A percentile compares a stretch with the other conserved stretches of the same genome.
Conservation (phyloP, 805 yeast genomes). For the Candida argentea region DNA sequence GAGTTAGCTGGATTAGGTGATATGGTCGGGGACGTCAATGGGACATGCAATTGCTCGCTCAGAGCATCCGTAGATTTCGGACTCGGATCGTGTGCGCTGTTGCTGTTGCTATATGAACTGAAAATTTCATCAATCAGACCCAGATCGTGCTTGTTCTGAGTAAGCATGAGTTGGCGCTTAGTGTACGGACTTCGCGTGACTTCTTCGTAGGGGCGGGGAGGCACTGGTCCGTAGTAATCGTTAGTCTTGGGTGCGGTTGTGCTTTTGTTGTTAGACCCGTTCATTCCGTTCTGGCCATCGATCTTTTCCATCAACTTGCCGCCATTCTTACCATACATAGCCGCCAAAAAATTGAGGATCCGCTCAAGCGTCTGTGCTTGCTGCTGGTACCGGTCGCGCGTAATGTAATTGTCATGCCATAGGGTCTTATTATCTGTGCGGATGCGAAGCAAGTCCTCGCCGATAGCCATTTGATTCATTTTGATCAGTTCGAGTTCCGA, state of each 20-base stretch:
- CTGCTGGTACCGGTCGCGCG: slow-evolving; percentile 74
- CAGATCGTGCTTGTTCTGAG: slow-evolving; percentile 3
- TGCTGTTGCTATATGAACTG: slow-evolving; percentile 14
- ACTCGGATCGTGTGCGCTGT: too few relatives aligned
- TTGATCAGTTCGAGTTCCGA: slow-evolving; percentile 69
- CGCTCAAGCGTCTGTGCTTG: slow-evolving; percentile 86
- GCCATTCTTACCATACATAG: slow-evolving; percentile 59
- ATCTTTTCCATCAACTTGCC: slow-evolving; percentile 32
- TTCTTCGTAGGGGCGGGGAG: too few relatives aligned
- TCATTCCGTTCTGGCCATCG: not conserved
- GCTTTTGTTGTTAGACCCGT: not conserved
- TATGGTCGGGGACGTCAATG: not conserved
- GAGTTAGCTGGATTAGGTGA: slow-evolving; percentile 1
- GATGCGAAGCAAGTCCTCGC: slow-evolving; percentile 76
- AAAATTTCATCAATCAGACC: slow-evolving; percentile 20
- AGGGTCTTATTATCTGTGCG: slow-evolving; percentile 79
- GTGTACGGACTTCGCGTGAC: too few relatives aligned
- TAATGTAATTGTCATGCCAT: slow-evolving; percentile 81
- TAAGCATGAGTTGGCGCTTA: slow-evolving; percentile 8
- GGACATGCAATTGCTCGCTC: not conserved
- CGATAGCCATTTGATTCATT: slow-evolving; percentile 66
- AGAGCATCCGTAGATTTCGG: slow-evolving; percentile 1
- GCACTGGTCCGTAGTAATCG: too few relatives aligned
- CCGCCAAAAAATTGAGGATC: slow-evolving; percentile 77
- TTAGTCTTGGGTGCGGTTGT: slow-evolving; percentile 4